Conservation (phyloP, 352 stramenopile species). For the Globisporangium iwayamae region DNA sequence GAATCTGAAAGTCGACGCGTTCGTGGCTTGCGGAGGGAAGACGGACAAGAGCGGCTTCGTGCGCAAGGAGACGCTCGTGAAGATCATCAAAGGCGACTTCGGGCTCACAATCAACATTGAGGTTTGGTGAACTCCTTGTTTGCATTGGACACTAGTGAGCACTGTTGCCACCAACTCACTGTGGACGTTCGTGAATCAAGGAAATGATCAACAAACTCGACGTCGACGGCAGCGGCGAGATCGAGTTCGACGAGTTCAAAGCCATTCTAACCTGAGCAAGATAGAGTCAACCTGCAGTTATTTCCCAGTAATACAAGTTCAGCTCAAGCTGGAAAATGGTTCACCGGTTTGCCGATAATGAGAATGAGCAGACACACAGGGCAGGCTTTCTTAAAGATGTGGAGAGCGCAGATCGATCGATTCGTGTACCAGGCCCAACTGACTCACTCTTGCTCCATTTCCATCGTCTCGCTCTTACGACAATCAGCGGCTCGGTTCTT, state of each 20-base stretch:
- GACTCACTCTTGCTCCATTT: not conserved
- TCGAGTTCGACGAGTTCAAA: conserved; percentile 97
- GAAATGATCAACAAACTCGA: conserved; percentile 97
- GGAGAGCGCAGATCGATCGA: not conserved
- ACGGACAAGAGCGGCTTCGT: conserved; percentile 92
- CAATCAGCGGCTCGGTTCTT: conserved; percentile 9
- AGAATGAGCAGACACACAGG: not conserved
- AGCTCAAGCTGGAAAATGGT: too few relatives aligned
- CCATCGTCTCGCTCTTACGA: too few relatives aligned
- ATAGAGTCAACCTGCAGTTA: not conserved
- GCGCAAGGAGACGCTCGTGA: conserved; percentile 84
- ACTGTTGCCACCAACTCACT: not conserved
- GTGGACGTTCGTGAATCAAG: conserved; percentile 5
- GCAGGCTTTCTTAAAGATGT: conserved; percentile 5
- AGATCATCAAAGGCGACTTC: conserved; percentile 97
- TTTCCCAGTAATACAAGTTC: not conserved
- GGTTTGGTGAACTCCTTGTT: conserved; percentile 12
- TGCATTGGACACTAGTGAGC: not conserved
- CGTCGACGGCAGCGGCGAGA: conserved; percentile 92
- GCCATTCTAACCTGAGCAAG: conserved; percentile 67
- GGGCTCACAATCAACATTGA: conserved; percentile 97
- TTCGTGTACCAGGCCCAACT: not conserved
- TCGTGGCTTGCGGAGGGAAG: conserved; percentile 94
- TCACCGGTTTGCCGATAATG: too few relatives aligned
- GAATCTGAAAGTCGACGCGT: conserved; percentile 85